Evolutionary conservation across 148 eudicot species (phyloP).

Genomic region (Drosera capensis): DNA sequence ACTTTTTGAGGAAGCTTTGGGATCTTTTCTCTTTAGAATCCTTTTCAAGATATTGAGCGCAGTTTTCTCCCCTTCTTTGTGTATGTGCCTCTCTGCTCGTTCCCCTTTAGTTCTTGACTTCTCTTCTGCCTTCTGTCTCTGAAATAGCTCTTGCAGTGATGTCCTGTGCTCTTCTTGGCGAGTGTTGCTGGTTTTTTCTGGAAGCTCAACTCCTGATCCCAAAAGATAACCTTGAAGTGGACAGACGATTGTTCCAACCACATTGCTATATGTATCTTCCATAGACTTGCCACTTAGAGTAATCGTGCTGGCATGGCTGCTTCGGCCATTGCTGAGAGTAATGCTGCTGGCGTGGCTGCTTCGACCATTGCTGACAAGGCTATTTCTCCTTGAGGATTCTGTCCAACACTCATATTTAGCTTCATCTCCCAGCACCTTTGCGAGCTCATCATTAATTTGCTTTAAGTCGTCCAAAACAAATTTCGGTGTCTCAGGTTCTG

Average conservation of each 20-base stretch:
- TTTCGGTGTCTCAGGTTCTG: constrained; percentile 68
- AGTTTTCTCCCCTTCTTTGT: constrained; percentile 18
- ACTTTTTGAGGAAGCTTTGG: constrained; percentile 24
- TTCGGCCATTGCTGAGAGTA: constrained; percentile 50
- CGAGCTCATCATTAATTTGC: constrained; percentile 69
- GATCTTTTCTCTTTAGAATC: constrained; percentile 41
- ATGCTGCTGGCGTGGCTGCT: constrained; percentile 63
- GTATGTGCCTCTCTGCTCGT: constrained; percentile 36
- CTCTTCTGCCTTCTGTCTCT: constrained; percentile 69
- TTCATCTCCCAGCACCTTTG: constrained; percentile 57
- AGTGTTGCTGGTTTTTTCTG: constrained; percentile 30
- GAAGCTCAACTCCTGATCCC: constrained; percentile 51
- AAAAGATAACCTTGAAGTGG: constrained; percentile 71
- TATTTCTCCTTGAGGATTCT: constrained; percentile 61
- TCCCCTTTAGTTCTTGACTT: constrained; percentile 16
- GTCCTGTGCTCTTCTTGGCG: constrained; percentile 36
- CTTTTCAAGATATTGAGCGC: constrained; percentile 43
- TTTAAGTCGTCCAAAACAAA: constrained; percentile 52
- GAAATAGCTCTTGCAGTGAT: constrained; percentile 71
- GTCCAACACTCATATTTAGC: constrained; percentile 38
- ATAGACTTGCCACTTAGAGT: constrained; percentile 49
- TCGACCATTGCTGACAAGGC: constrained; percentile 56
- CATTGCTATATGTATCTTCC: constrained; percentile 32
- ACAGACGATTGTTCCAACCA: constrained; percentile 25
- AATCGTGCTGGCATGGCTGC: constrained; percentile 60